Percentiles rank a stretch among this genome's conserved stretches.
Conservation (phyloP, 139 green algal genomes). For the Limnomonas spitsbergensis region DNA sequence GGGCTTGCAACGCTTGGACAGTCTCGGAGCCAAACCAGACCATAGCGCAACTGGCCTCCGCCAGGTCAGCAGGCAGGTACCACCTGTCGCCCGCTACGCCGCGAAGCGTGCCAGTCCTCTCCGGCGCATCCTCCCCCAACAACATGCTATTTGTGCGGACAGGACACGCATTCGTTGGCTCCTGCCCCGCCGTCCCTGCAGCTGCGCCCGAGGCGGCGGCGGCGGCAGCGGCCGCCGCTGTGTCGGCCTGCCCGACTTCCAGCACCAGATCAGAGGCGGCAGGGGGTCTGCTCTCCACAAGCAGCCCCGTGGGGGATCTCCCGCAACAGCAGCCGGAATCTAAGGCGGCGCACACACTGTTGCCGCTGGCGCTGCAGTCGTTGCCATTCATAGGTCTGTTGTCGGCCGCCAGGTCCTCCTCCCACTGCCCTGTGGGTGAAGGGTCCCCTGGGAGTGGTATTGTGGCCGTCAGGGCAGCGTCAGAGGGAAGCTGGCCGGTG, state of each 20-base stretch:
- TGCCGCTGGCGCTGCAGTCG: no score
- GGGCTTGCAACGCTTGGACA: slow-evolving; percentile 47
- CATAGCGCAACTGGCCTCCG: slow-evolving; percentile 21
- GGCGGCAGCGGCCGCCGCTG: not conserved
- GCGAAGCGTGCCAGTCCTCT: not conserved
- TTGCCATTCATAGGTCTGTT: no score
- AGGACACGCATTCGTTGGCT: not conserved
- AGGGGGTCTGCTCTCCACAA: no score
- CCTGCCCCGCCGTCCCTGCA: not conserved
- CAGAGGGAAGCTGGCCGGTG: no score
- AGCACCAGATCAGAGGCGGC: no score
- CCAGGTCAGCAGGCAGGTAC: slow-evolving; percentile 29
- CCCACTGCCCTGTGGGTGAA: no score
- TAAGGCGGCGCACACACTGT: no score
- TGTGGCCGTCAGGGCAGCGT: no score
- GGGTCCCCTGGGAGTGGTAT: no score
- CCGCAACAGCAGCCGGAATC: no score
- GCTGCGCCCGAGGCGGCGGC: slow-evolving; percentile 19
- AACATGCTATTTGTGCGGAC: slow-evolving; percentile 9
- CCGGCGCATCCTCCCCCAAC: not conserved
- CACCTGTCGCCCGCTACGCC: slow-evolving; percentile 37
- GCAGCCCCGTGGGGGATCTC: no score
- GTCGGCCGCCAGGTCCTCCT: no score
- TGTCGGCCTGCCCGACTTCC: not conserved
- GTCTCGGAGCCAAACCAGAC: slow-evolving; percentile 55